These are phyloP conservation scores for Zalaria sp. DNA, from an alignment of 2,329 filamentous ascomycete genomes.

Conservation along the genomic window DNA sequence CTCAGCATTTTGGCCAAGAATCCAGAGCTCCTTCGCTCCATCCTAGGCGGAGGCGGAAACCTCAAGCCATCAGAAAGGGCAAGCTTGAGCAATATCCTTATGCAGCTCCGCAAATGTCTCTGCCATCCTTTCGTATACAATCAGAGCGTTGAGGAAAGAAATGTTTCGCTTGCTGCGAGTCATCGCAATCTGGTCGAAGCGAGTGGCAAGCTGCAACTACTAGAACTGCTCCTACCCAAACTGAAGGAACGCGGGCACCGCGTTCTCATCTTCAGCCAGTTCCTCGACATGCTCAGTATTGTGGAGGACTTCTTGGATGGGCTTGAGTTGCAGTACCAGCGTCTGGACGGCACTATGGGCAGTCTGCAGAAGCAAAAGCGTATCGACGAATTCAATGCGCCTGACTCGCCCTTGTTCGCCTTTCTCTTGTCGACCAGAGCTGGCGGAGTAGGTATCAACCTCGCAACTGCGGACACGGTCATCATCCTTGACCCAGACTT, in stretches of 20 bases:
- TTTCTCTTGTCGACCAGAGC: conserved; percentile 90
- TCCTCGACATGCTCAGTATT: conserved; percentile 72
- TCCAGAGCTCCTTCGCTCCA: conserved; percentile 71
- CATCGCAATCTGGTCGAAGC: conserved; percentile 81
- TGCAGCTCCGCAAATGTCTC: conserved; percentile 87
- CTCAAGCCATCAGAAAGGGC: conserved; percentile 58
- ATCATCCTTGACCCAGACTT: conserved; percentile 96
- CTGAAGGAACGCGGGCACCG: conserved; percentile 74
- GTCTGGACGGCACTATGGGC: conserved; percentile 72
- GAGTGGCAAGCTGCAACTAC: conserved; percentile 71
- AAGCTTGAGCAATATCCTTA: conserved; percentile 82
- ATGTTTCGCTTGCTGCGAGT: conserved; percentile 44
- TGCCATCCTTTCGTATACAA: conserved; percentile 97
- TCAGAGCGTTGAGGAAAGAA: conserved; percentile 72
- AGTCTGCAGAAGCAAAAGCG: conserved; percentile 83
- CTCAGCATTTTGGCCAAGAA: conserved; percentile 89
- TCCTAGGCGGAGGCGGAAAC: conserved; percentile 47
- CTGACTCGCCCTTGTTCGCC: conserved; percentile 68
- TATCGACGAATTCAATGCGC: conserved; percentile 86
- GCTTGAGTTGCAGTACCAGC: conserved; percentile 57
- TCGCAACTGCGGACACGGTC: conserved; percentile 92
- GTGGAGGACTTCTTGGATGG: conserved; percentile 82
- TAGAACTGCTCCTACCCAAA: conserved; percentile 78
- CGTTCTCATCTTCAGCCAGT: conserved; percentile 92
- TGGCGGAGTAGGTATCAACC: conserved; percentile 92